phyloP scores from a whole-genome alignment of 805 yeast genomes.

The Cyberlindnera samutprakarnensis region DNA sequence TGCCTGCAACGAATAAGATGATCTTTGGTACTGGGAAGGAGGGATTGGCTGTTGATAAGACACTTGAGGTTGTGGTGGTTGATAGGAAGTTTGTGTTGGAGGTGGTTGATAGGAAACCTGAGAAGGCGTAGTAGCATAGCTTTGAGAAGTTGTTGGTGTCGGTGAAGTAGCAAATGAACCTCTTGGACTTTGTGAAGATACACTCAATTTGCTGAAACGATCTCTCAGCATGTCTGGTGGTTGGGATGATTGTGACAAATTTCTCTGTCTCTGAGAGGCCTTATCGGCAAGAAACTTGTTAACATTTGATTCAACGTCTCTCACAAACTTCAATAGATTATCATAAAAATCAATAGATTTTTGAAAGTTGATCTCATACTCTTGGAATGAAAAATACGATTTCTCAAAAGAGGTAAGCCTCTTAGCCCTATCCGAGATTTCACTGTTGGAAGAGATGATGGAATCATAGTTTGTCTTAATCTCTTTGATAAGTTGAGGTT shows the following conservation, averaged over 20 bases:
- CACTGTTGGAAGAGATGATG: constrained; percentile 33
- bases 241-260: constrained; percentile 7
- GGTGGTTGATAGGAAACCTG: too few relatives aligned
- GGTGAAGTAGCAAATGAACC: constrained; percentile 9
- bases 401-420: constrained; percentile 35
- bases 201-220: constrained; percentile 14
- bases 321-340: constrained; percentile 26
- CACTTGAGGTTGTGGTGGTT: background rate
- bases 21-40: constrained; percentile 6
- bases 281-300: constrained; percentile 19
- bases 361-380: constrained; percentile 47
- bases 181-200: constrained; percentile 13
- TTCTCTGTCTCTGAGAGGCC: constrained; percentile 17
- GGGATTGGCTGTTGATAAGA: constrained; percentile 8
- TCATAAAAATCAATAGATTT: constrained; percentile 62
- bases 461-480: constrained; percentile 40
- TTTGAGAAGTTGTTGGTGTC: constrained; percentile 1
- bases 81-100: constrained; percentile 2
- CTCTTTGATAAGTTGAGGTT: constrained; percentile 42
- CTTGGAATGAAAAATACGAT: constrained; percentile 52
- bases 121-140: constrained; percentile 1
- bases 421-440: constrained; percentile 33
- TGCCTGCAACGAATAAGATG: background rate
- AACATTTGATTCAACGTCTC: constrained; percentile 16
- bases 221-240: constrained; percentile 11